Base-by-base conservation (phyloP, 257 asterid species). In the Forsythia viridissima region DNA sequence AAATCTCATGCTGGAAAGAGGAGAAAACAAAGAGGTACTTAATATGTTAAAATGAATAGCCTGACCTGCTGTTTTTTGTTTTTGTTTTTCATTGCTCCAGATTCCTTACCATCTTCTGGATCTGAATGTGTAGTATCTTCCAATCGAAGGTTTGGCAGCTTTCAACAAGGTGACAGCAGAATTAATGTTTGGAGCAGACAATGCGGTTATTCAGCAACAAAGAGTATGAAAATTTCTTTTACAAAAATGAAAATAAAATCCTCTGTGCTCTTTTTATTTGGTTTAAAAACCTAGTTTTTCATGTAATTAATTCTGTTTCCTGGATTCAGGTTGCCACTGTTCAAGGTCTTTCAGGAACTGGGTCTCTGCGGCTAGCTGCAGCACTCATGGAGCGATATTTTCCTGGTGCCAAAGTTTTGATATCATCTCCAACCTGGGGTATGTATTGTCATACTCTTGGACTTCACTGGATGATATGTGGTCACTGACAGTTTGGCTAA, bases 341-440 rank as follows among this genome's bases (percentile, higher is more conserved):
- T 78, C 99, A 95, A 85, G 98, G 98, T 86, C 97, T 95, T 86
- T 93, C 99, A 61, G 99, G 99, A 82, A 95, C 99, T 86, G 99
- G 98, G 44, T 95, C 99, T 73, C 89, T 95, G 67, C 86, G 99
- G 80, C 98, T 95, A 84, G 98, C 98, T 76, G 97, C 99, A 73
- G 98, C 93, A 24, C 82, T 95, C 73, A 89, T 95, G 77, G 94
- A 92, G 84, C 89, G 97, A 81, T 93, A 93, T 83, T 93, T 95
- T 82, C 90, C 96, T 79, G 92, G 97, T 79, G 85, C 99, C 76
- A 89, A 88, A 87, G 93, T 95, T 85, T 73, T 95, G 80, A 88
- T 95, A 82, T 95, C 99, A 82, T 89, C 98, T 81, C 98, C 99
- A 67, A 92, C 97, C 61, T 95, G 99, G 99, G 99, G 99, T 93